Percentiles rank a stretch among this genome's conserved stretches.
Conservation (phyloP, 306 rosid species). For the Dryas alaskensis region DNA sequence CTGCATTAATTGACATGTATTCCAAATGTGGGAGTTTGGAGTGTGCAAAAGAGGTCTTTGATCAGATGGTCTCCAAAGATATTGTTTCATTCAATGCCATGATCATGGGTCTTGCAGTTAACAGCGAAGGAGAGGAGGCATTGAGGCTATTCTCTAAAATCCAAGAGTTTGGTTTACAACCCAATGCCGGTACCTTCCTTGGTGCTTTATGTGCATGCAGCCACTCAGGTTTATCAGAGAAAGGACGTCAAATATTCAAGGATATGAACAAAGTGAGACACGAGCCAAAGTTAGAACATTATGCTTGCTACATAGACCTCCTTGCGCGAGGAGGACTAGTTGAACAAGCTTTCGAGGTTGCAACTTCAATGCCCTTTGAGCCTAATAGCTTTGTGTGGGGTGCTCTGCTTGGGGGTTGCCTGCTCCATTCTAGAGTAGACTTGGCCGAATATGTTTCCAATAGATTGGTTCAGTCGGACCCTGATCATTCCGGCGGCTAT, state of each 20-base stretch:
- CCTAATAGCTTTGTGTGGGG: constrained; percentile 63
- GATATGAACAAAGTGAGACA: constrained; percentile 19
- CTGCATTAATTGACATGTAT: constrained; percentile 63
- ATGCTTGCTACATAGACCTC: constrained; percentile 62
- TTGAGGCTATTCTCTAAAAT: constrained; percentile 46
- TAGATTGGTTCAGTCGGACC: constrained; percentile 55
- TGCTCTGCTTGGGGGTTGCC: constrained; percentile 59
- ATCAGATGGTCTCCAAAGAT: constrained; percentile 48
- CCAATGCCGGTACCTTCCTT: constrained; percentile 52
- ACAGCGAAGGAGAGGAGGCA: constrained; percentile 57
- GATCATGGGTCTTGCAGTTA: constrained; percentile 67
- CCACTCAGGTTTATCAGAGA: constrained; percentile 52
- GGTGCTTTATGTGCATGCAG: constrained; percentile 56
- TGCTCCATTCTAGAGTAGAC: constrained; percentile 54
- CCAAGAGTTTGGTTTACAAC: constrained; percentile 43
- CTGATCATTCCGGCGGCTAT: constrained; percentile 48
- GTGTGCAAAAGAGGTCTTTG: constrained; percentile 57
- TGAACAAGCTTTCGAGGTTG: constrained; percentile 54
- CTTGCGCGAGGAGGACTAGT: constrained; percentile 53
- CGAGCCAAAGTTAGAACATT: constrained; percentile 47
- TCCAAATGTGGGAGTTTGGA: constrained; percentile 59
- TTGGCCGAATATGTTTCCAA: constrained; percentile 49
- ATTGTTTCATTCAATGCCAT: constrained; percentile 58
- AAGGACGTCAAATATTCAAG: constrained; percentile 47
- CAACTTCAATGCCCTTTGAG: constrained; percentile 50